Base-by-base conservation (phyloP, 345 rosid genomes). In the Camelina neglecta region DNA sequence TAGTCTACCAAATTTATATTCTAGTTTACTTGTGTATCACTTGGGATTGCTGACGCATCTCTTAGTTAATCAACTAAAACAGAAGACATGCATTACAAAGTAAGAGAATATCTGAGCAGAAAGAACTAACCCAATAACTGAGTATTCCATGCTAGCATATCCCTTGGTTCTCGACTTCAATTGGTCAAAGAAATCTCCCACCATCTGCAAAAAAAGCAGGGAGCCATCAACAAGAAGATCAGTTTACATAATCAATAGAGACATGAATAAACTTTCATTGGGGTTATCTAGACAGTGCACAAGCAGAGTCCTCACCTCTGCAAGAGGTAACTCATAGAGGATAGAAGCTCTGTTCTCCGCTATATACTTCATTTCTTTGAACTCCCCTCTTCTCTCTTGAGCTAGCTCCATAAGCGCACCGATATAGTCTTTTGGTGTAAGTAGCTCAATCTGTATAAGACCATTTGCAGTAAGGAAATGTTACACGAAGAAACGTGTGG, bases 141-240 rank as follows among this genome's bases (percentile, higher is more conserved):
- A 86, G 80, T 95, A 95, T 77, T 95, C 99, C 99, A 95, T 90
- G 91, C 99, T 95, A 39, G 96, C 99, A 87, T 95, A 95, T 44
- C 99, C 99, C 81, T 92, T 95, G 77, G 92, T 89, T 81, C 91
- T 88, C 59, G 99, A 95, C 82, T 95, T 95, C 38, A 95, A 80
- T 73, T 92, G 99, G 73, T 95, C 99, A 79, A 92, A 95, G 83
- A 95, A 95, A 85, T 95, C 99, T 31, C 99, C 99, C 60, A 95
- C 96, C 99, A 95, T 95, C 99, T 95, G 85, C 53, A 65, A 76
- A 77, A 65, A 54, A 16, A 26, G 4, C 18, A 77, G 24, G 55
- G 23, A 72, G 55, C 31, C 20, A 71, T 65, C 20, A 36, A 31
- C 8, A n/a, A 60, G 53, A 76, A 47, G 35, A 50, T 26, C 15